These are phyloP conservation scores for Berberis thunbergii DNA, from an alignment of 164 flowering plant species.

Conservation along the genomic window DNA sequence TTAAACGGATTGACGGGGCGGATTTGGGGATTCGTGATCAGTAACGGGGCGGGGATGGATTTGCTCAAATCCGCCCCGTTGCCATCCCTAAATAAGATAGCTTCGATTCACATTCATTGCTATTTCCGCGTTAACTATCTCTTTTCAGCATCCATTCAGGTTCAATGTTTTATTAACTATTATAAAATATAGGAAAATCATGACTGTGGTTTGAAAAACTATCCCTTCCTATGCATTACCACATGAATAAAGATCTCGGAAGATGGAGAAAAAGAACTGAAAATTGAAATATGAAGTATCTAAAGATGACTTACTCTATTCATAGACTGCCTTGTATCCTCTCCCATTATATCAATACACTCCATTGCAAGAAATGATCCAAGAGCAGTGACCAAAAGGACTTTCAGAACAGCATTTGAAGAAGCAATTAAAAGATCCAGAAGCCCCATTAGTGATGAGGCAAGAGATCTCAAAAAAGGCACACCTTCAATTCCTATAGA, in stretches of 20 bases:
- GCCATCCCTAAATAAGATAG: too few species aligned
- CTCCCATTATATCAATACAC: slow-evolving; percentile 28
- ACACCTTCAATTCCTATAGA: too few species aligned
- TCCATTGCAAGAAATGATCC: slow-evolving; percentile 43
- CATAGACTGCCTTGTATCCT: slow-evolving; percentile 40
- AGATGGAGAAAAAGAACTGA: neutral
- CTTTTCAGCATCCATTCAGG: too few species aligned
- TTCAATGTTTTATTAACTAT: too few species aligned
- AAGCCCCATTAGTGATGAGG: slow-evolving; percentile 21
- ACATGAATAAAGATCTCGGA: neutral
- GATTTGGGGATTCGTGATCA: too few species aligned
- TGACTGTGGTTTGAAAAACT: neutral
- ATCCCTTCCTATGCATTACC: neutral
- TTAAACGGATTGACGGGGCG: too few species aligned
- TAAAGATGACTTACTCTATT: slow-evolving; percentile 30
- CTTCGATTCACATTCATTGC: too few species aligned
- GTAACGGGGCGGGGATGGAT: too few species aligned
- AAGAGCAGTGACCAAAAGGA: slow-evolving; percentile 40
- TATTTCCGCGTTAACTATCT: too few species aligned
- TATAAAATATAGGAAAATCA: neutral
- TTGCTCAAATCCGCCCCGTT: too few species aligned
- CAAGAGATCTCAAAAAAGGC: too few species aligned
- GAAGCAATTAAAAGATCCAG: slow-evolving; percentile 33
- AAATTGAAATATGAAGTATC: neutral
- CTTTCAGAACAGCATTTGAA: slow-evolving; percentile 38